phyloP scores from a whole-genome alignment of 2,329 filamentous ascomycete species.

The Coniochaeta hoffmannii region DNA sequence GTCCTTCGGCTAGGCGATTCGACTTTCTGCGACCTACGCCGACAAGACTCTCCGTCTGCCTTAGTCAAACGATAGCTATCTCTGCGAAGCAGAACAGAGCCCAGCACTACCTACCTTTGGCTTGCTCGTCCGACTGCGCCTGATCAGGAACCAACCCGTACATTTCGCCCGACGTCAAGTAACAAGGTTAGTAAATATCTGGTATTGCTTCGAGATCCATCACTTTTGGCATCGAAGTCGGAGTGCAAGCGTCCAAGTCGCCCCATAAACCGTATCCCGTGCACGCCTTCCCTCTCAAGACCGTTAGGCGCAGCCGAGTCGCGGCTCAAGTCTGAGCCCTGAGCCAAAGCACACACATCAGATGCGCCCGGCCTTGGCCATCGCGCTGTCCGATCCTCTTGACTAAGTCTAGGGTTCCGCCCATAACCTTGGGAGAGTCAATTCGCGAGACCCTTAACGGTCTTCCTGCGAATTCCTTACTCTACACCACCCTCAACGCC shows the following conservation, averaged over 20 bases:
- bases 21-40: not conserved
- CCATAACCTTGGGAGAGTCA: not conserved
- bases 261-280: not conserved
- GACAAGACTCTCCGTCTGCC: not conserved
- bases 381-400: not conserved
- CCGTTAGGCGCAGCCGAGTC: not conserved
- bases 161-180: not conserved
- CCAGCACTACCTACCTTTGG: not conserved
- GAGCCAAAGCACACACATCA: not conserved
- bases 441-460: not conserved
- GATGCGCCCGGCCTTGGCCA: slow-evolving; percentile 1
- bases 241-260: not conserved
- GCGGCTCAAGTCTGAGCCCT: slow-evolving; percentile 1
- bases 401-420: not conserved
- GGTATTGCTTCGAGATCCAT: not conserved
- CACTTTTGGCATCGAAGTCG: not conserved
- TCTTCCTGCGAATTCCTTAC: not conserved
- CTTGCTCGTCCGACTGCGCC: not conserved
- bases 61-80: not conserved
- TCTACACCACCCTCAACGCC: not conserved
- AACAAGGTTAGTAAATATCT: not conserved
- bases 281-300: not conserved
- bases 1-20: not conserved
- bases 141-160: not conserved
- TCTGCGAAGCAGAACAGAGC: not conserved